Percentiles rank a stretch among this genome's conserved stretches.
Evolutionary conservation across 371 early-diverging fungal species (phyloP).

Genomic region (Chytridiales sp.): DNA sequence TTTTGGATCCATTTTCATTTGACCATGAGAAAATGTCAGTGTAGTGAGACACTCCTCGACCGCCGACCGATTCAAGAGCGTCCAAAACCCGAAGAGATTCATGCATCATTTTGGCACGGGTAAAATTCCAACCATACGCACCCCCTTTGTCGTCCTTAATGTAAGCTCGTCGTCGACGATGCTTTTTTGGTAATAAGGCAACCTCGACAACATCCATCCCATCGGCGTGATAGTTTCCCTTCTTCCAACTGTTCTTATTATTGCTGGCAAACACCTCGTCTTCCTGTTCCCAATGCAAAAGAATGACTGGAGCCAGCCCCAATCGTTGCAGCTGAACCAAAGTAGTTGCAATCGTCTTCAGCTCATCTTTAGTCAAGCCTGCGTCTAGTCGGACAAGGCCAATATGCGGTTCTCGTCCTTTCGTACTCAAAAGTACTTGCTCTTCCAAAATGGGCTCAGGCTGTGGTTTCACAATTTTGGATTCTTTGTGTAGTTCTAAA

Average conservation of each 20-base stretch:
- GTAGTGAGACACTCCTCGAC: constrained; percentile 66
- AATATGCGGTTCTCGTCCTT: no score
- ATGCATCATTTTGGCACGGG: constrained; percentile 48
- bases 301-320: constrained; percentile 70
- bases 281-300: constrained; percentile 52
- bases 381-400: constrained; percentile 65
- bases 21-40: constrained; percentile 50
- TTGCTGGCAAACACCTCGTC: no score
- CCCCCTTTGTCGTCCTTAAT: constrained; percentile 25
- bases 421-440: no score
- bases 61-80: constrained; percentile 74
- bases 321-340: constrained; percentile 68
- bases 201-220: constrained; percentile 3
- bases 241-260: no score
- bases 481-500: no score
- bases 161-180: not conserved
- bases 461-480: no score
- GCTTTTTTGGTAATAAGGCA: not conserved
- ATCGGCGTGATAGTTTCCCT: no score
- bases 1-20: not conserved
- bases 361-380: constrained; percentile 53
- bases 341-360: constrained; percentile 52
- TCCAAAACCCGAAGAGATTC: constrained; percentile 62
- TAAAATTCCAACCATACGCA: constrained; percentile 23
- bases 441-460: no score